Evolutionary conservation across 345 rosid genomes (phyloP).

Genomic region (Citrus australasica): DNA sequence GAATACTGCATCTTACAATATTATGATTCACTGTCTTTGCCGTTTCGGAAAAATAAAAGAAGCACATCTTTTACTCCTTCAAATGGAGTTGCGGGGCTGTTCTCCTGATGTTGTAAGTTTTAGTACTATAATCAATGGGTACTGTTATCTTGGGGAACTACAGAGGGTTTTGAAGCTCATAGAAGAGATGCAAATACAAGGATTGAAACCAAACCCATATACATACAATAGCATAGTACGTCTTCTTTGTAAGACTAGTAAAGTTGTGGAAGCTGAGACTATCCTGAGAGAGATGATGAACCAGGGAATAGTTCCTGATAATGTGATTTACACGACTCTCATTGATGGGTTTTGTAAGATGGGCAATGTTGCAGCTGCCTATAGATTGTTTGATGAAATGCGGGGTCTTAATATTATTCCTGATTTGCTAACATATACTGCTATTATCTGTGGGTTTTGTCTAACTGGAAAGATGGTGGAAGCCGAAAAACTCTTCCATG

Average conservation of each 20-base stretch:
- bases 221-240: constrained; percentile 72
- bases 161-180: constrained; percentile 49
- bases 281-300: constrained; percentile 60
- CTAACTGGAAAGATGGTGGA: constrained; percentile 58
- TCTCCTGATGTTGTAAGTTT: constrained; percentile 83
- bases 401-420: constrained; percentile 37
- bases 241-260: constrained; percentile 52
- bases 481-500: constrained; percentile 57
- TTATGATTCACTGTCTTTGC: constrained; percentile 59
- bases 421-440: constrained; percentile 72
- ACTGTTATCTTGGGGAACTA: constrained; percentile 54
- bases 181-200: constrained; percentile 62
- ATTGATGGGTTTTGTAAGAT: constrained; percentile 71
- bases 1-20: constrained; percentile 73
- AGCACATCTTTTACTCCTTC: constrained; percentile 66
- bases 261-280: constrained; percentile 57
- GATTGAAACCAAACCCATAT: constrained; percentile 62
- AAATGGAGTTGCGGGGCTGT: constrained; percentile 70
- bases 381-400: constrained; percentile 60
- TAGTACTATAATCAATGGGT: constrained; percentile 76
- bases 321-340: constrained; percentile 72
- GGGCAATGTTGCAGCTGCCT: constrained; percentile 56
- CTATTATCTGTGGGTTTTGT: constrained; percentile 70
- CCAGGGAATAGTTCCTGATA: constrained; percentile 55
- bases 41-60: constrained; percentile 54